Evolutionary conservation across 331 rosid genomes (phyloP), one percentile per base, ranked within the genome.

Genomic region (Arachis monticola): DNA sequence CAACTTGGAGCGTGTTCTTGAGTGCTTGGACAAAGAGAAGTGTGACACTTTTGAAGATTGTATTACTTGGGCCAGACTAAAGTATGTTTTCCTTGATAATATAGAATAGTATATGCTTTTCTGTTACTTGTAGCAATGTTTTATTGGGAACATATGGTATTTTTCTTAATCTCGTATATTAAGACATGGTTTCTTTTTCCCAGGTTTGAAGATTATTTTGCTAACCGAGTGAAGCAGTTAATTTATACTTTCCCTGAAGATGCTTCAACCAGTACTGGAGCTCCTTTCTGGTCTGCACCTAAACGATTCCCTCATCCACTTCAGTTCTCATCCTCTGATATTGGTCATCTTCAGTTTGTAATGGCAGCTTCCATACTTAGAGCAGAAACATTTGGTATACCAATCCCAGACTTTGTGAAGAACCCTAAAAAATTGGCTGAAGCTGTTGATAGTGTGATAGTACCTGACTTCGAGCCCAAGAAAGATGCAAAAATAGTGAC

Each of bases 251-350:
- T 95, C 38, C 99, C 99, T 17, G 99, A 95, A 85, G 92, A 95
- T 85, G 97, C 99, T 66, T 76, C 86, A 61, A 95, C 99, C 9
- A 92, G 99, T 80, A 95, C 90, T 11, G 99, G 99, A 67, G 87
- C 90, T 67, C 97, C 96, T 22, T 95, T 95, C 86, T 95, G 99
- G 99, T 95, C 99, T 55, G 97, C 99, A 45, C 99, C 99, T 3
- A 95, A 95, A 81, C 82, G 99, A 62, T 95, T 92, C 77, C 99
- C 99, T 69, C 97, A 17, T 53, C 92, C 99, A 1, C 81, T 92
- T 62, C 87, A 82, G 87, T 95, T 92, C 83, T 92, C 97, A 70
- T 6, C 88, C 44, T 73, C 89, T 70, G 99, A 95, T 84, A 74
- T 52, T 0, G 85, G 92, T 69, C 91, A 92, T 82, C 90, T 95